Evolutionary conservation across 495 filamentous ascomycete genomes (phyloP).

Genomic region (Hypoxylon fuscum): DNA sequence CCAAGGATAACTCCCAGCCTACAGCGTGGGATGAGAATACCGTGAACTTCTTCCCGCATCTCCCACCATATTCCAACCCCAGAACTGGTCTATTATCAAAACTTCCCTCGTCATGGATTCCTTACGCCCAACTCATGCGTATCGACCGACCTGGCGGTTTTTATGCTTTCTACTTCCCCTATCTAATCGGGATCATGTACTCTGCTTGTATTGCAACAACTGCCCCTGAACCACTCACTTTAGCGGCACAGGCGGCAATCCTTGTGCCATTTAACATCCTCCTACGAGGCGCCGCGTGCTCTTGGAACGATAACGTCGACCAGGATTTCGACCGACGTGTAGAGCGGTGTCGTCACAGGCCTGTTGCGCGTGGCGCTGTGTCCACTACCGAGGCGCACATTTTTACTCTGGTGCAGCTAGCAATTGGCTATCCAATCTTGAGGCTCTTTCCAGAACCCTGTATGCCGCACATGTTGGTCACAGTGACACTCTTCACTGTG

Average conservation of each 20-base stretch:
- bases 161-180: constrained; percentile 38
- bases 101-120: constrained; percentile 33
- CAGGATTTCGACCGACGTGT: constrained; percentile 54
- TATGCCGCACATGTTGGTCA: constrained; percentile 15
- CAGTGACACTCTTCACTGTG: constrained; percentile 10
- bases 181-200: constrained; percentile 36
- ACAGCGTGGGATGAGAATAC: not conserved
- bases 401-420: constrained; percentile 34
- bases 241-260: constrained; percentile 1
- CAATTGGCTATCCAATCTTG: constrained; percentile 13
- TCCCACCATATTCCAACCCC: constrained; percentile 14
- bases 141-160: constrained; percentile 34
- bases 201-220: constrained; percentile 21
- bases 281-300: constrained; percentile 42
- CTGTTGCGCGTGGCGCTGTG: constrained; percentile 59
- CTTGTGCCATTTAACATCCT: constrained; percentile 38
- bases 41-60: constrained; percentile 25
- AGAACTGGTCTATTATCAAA: constrained; percentile 24
- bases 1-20: not conserved
- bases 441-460: constrained; percentile 9
- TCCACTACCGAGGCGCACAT: constrained; percentile 42
- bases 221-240: not conserved
- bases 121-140: constrained; percentile 42
- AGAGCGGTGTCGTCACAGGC: constrained; percentile 48
- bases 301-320: constrained; percentile 60